These are phyloP conservation scores for Mycotypha africana DNA, from an alignment of 371 early-diverging fungal species.

Conservation along the genomic window DNA sequence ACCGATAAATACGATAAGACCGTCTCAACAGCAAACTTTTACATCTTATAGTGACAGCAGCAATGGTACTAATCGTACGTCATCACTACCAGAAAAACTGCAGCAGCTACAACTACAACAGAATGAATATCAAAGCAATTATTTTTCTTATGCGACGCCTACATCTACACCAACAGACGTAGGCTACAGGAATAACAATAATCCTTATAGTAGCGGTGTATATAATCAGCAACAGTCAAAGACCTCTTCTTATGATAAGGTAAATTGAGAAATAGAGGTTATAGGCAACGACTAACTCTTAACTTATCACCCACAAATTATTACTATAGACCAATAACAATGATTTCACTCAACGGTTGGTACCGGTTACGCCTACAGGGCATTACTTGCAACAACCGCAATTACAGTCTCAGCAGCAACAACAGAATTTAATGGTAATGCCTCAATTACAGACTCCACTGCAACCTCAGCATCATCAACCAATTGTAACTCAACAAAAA, in stretches of 20 bases:
- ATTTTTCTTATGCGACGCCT: conserved; percentile 13
- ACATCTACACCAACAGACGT: conserved; percentile 5
- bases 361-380: neutral
- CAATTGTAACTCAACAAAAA: neutral
- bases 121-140: no score
- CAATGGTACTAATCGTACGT: conserved; percentile 9
- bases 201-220: conserved; percentile 3
- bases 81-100: conserved; percentile 5
- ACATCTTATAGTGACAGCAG: neutral
- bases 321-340: no score
- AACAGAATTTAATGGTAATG: no score
- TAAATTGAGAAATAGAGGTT: neutral
- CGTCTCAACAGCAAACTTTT: neutral
- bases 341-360: no score
- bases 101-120: no score
- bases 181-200: neutral
- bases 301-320: neutral
- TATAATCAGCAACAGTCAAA: conserved; percentile 7
- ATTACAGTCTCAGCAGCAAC: neutral
- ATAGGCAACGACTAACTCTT: neutral
- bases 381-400: neutral
- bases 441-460: conserved; percentile 1
- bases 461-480: conserved; percentile 1
- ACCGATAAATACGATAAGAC: neutral
- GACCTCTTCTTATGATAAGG: conserved; percentile 15